These are phyloP conservation scores for Meyerozyma smithsonii DNA, from an alignment of 1,139 yeast genomes.

Conservation along the genomic window DNA sequence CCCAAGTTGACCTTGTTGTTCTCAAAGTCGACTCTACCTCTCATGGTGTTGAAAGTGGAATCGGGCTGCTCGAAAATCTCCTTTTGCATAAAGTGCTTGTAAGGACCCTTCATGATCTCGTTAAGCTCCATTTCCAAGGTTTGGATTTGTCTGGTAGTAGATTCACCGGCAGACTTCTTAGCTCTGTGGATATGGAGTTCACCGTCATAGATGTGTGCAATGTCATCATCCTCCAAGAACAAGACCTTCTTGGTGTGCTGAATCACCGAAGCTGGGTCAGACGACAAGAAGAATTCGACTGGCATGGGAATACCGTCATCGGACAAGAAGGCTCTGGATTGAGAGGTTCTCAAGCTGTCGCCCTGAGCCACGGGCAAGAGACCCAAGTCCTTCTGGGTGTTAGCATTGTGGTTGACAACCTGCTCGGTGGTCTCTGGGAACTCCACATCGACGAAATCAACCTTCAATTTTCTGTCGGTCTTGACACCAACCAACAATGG, in stretches of 20 bases:
- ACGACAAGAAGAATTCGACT: slow-evolving; percentile 91
- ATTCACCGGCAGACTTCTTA: slow-evolving; percentile 82
- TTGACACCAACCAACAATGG: slow-evolving; percentile 96
- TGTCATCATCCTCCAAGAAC: slow-evolving; percentile 95
- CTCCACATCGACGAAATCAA: slow-evolving; percentile 97
- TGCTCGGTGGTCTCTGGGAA: slow-evolving; percentile 57
- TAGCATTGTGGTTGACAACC: slow-evolving; percentile 23
- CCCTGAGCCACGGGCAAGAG: slow-evolving; percentile 38
- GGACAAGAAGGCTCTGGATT: slow-evolving; percentile 85
- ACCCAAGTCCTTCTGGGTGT: slow-evolving; percentile 19
- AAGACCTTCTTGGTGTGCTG: slow-evolving; percentile 97
- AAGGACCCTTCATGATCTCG: slow-evolving; percentile 97
- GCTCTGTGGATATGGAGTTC: slow-evolving; percentile 98
- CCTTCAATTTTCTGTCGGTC: slow-evolving; percentile 91
- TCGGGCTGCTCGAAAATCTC: slow-evolving; percentile 99
- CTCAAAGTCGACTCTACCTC: slow-evolving; percentile 96
- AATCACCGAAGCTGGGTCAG: slow-evolving; percentile 97
- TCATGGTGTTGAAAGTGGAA: slow-evolving; percentile 96
- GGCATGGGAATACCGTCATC: slow-evolving; percentile 94
- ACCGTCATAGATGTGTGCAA: slow-evolving; percentile 97
- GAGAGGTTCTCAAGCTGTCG: slow-evolving; percentile 74
- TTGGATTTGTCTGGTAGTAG: slow-evolving; percentile 92
- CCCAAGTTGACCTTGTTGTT: slow-evolving; percentile 76
- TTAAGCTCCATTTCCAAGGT: slow-evolving; percentile 96
- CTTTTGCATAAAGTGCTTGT: slow-evolving; percentile 96